Evolutionary conservation across 2,329 filamentous ascomycete genomes (phyloP), one percentile per base, ranked within the genome.

Genomic region (Diaporthe humulicola): DNA sequence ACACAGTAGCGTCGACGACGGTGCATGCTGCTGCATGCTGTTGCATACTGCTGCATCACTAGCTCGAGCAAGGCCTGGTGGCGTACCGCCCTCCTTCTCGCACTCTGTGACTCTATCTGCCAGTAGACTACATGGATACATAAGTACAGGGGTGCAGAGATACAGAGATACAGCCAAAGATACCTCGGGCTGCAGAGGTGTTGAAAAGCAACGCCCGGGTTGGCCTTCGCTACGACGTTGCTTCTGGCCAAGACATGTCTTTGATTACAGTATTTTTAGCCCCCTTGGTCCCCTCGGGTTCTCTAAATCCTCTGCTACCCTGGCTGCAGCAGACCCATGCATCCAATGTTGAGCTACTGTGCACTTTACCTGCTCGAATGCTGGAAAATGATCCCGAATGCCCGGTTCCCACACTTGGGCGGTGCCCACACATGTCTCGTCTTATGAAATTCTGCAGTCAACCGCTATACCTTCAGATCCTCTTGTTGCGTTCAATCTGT

Each of bases 21-120:
- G 25, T 25, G 54, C 52, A 70, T 57, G 54, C n/a, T 50, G 19
- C 30, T 58, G 56, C 56, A 58, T 15, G 56, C 12, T 58, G 9
- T 6, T 57, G 52, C 52, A 56, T 56, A 28, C 22, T 60, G 57
- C 36, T 71, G 70, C 70, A 72, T 72, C 57, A 72, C 70, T 72
- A 72, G 70, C 70, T 45, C 57, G 45, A 54, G 50, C 45, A 54
- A 50, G 15, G 56, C 40, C 22, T 60, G 56, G 7, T 19, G 30
- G 64, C 56, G 42, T 50, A 40, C 33, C 54, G 56, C 30, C 33
- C 54, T 50, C 56, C 28, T 50, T 60, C 69, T 45, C 69, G n/a
- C 30, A n/a, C 8, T 52, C 38, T 67, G 30, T 52, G 45, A 52
- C 38, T 61, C 36, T 3, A 4, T 19, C 58, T 64, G 58, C 5